phyloP scores from a whole-genome alignment of 345 rosid species.

The Brassica carinata region DNA sequence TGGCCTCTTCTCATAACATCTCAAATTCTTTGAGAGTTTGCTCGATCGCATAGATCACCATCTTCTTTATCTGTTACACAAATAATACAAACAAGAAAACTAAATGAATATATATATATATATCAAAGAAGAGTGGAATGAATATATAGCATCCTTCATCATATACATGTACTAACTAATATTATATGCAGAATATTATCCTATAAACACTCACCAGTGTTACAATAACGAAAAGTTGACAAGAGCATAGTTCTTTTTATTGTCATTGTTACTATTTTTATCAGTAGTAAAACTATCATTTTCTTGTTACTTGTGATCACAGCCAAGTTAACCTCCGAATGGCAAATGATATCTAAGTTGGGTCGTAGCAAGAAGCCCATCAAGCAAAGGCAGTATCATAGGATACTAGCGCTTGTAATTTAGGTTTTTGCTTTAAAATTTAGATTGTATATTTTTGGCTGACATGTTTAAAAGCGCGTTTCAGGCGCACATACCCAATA shows the following conservation, averaged over 20 bases:
- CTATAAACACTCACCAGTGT: neutral
- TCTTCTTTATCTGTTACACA: conserved; percentile 70
- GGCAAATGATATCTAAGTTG: too few species aligned
- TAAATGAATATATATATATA: neutral
- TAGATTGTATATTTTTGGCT: neutral
- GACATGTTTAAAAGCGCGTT: neutral
- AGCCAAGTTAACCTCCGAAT: too few species aligned
- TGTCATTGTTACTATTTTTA: neutral
- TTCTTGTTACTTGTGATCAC: neutral
- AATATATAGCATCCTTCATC: neutral
- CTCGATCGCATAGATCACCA: conserved; percentile 65
- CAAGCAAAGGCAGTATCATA: too few species aligned
- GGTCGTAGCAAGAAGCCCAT: too few species aligned
- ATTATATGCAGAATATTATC: neutral
- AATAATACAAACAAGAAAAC: neutral
- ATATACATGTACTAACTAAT: neutral
- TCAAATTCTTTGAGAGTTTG: conserved; percentile 41
- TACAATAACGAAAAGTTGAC: neutral
- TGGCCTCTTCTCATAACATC: neutral
- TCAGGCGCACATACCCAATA: neutral
- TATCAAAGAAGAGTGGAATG: neutral
- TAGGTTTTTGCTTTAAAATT: neutral
- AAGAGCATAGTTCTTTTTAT: neutral
- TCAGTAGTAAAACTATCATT: neutral
- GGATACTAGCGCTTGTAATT: neutral